A percentile compares a stretch with the other conserved stretches of the same genome.
Evolutionary conservation across 208 protist species (phyloP).

Genomic region (Leishmania tarentolae): DNA sequence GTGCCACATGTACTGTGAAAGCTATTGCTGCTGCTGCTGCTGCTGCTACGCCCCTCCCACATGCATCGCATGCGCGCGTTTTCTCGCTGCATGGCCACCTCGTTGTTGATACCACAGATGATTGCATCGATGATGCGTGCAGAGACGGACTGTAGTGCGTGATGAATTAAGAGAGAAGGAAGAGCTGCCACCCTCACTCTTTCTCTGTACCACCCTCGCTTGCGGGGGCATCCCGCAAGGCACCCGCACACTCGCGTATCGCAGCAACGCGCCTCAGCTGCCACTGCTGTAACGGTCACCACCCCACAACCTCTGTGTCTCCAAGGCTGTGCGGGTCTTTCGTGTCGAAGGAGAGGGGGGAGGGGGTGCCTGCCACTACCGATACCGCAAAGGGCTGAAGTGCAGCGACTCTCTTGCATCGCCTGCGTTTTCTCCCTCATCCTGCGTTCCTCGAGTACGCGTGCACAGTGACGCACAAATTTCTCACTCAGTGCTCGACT

Average conservation of each 20-base stretch:
- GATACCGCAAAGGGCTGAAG: neutral
- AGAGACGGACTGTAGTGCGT: neutral
- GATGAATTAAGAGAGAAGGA: neutral
- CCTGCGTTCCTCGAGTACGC: constrained; percentile 14
- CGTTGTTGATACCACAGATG: neutral
- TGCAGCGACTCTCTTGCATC: neutral
- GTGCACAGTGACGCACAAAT: neutral
- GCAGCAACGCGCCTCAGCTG: neutral
- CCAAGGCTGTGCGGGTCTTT: neutral
- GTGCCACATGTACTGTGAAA: neutral
- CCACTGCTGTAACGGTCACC: neutral
- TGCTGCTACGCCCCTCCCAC: too few relatives aligned
- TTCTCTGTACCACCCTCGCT: neutral
- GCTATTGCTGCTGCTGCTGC: neutral
- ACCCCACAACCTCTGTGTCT: neutral
- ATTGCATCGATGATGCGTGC: neutral
- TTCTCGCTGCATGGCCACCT: neutral
- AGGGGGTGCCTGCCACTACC: neutral
- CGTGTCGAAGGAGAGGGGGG: neutral
- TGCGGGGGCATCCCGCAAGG: neutral
- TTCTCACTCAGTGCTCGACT: neutral
- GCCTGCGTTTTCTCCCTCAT: constrained; percentile 4
- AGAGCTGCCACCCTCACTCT: neutral
- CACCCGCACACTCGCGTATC: neutral
- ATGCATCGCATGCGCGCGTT: neutral